Evolutionary conservation across 148 eudicot genomes (phyloP), one percentile per base, ranked within the genome.

Genomic region (Drosera capensis): DNA sequence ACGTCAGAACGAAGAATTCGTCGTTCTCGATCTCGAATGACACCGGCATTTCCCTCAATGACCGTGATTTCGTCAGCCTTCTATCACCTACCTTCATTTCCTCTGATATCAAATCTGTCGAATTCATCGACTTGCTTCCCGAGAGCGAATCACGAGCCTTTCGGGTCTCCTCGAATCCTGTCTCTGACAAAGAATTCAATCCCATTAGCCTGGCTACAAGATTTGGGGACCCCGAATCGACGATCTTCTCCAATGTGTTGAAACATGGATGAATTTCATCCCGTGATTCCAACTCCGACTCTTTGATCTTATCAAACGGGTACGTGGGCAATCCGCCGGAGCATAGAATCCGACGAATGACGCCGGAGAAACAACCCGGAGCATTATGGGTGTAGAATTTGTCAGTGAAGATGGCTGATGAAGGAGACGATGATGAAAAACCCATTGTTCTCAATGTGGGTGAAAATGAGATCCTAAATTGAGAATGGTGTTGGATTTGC

Each of bases 161-260:
- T 14, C 43, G 68, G 49, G 56, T 17, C 25, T 41, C 7, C 7
- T 15, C 57, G 3, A 41, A 46, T 29, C 41, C 60, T 2, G 49
- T 13, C 13, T 41, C 53, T 0, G 86, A 86, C 65, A 64, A 50
- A 3, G 79, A 66, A 38, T 85, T 92, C 35, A 80, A 58, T 1
- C 95, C 95, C 95, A 86, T 86, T 8, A 80, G 66, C 57, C 67
- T 77, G 18, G 86, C 95, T 48, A 86, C 83, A 13, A 86, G 14
- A 30, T 58, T 69, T 0, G 80, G 92, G 1, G 73, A 56, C 9
- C 43, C 52, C 1, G 66, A 48, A 7, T 47, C 66, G 29, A 23
- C 62, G 1, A 24, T 8, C 15, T 55, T 60, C 37, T 62, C 71
- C n/a, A n/a, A n/a, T 24, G 26, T 37, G 14, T 30, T 48, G 1